Conservation (phyloP, 257 asterid genomes). For the Jacaranda copaia region DNA sequence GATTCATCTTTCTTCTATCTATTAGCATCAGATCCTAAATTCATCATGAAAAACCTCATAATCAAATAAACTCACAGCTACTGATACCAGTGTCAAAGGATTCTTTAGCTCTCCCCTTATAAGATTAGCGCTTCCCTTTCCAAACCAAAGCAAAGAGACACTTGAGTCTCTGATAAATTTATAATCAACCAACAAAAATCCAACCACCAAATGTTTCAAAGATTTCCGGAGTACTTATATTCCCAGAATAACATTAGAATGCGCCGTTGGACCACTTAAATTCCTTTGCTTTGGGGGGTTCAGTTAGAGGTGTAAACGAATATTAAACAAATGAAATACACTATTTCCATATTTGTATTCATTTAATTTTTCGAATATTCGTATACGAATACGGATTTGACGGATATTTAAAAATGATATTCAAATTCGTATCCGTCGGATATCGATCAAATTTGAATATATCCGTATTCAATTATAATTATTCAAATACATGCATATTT, state of each 20-base stretch:
- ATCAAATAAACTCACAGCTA: background rate
- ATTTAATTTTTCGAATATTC: too few species aligned
- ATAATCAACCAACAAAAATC: background rate
- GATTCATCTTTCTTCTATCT: background rate
- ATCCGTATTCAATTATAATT: too few species aligned
- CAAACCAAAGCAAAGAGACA: background rate
- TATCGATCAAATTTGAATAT: too few species aligned
- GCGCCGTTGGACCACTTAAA: background rate
- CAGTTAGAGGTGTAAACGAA: too few species aligned
- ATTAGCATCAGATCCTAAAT: background rate
- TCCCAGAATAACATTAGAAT: background rate
- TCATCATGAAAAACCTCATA: conserved; percentile 7
- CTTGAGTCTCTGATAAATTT: background rate
- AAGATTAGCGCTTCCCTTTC: background rate
- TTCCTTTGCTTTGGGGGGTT: background rate
- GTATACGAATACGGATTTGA: too few species aligned
- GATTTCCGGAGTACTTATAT: background rate
- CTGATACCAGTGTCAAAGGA: background rate
- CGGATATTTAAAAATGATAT: too few species aligned
- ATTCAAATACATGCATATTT: too few species aligned
- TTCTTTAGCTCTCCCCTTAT: background rate
- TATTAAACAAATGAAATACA: too few species aligned
- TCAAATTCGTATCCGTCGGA: too few species aligned
- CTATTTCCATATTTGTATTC: too few species aligned
- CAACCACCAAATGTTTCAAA: background rate